phyloP scores from a whole-genome alignment of 2,329 filamentous ascomycete genomes.

The Ceratocystis cacaofunesta region DNA sequence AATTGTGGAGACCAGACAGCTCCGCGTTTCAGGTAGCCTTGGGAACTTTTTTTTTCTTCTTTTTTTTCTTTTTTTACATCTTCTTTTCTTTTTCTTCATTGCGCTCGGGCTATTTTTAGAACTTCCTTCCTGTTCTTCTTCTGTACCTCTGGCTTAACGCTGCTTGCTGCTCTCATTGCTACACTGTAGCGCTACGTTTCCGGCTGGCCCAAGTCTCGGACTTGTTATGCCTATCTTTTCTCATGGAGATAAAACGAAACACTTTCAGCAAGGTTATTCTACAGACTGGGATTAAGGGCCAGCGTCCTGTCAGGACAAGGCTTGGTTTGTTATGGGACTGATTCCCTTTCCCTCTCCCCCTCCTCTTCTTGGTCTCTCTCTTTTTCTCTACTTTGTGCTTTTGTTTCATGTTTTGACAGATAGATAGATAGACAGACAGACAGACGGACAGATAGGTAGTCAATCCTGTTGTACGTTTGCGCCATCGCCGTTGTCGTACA shows the following conservation, averaged over 20 bases:
- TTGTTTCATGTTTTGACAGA: not conserved
- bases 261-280: not conserved
- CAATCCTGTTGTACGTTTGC: too few relatives aligned
- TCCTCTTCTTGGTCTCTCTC: not conserved
- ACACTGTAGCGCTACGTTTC: not conserved
- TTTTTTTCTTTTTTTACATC: not conserved
- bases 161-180: too few relatives aligned
- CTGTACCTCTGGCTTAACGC: not conserved
- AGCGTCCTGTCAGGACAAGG: not conserved
- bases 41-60: not conserved
- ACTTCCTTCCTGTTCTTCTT: not conserved
- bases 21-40: constrained; percentile 9
- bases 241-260: not conserved
- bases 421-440: not conserved
- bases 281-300: not conserved
- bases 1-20: not conserved
- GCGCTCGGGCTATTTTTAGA: too few relatives aligned
- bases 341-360: not conserved
- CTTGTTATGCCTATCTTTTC: not conserved
- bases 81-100: not conserved
- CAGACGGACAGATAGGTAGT: too few relatives aligned
- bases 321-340: not conserved
- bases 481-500: too few relatives aligned
- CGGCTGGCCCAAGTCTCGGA: not conserved
- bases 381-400: not conserved